These are phyloP conservation scores for Lachancea quebecensis DNA, from an alignment of 805 yeast genomes.

Conservation along the genomic window DNA sequence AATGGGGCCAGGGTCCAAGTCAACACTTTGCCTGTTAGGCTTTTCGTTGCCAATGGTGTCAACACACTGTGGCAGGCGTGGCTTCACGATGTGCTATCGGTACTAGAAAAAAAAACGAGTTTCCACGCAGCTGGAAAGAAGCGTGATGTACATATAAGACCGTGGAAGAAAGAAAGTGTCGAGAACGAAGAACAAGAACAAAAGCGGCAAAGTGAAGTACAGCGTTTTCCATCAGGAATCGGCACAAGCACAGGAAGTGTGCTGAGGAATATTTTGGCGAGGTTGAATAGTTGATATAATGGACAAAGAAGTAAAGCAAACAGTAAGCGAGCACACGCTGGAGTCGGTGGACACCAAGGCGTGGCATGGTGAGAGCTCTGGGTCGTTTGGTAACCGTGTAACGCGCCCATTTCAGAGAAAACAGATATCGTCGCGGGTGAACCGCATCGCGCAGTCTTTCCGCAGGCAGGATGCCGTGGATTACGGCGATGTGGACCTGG, in stretches of 20 bases:
- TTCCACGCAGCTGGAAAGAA: neutral
- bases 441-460: slow-evolving; percentile 1
- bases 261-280: no score
- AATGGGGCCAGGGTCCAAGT: neutral
- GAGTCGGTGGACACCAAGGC: neutral
- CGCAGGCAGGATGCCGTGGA: slow-evolving; percentile 1
- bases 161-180: no score
- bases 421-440: neutral
- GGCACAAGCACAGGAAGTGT: no score
- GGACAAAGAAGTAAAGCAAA: no score
- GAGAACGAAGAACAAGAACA: no score
- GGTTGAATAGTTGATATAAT: no score
- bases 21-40: no score
- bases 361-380: neutral
- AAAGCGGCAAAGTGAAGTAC: no score
- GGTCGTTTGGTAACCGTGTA: slow-evolving; percentile 4
- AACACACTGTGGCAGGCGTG: neutral
- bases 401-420: slow-evolving; percentile 11
- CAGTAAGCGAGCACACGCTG: no score
- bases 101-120: neutral
- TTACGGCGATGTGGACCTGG: slow-evolving; percentile 1
- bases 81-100: neutral
- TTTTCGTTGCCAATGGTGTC: neutral
- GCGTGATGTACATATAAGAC: no score
- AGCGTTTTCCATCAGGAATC: no score